Evolutionary conservation across 768 basidiomycete genomes (phyloP).

Genomic region (Boletellus sp.): DNA sequence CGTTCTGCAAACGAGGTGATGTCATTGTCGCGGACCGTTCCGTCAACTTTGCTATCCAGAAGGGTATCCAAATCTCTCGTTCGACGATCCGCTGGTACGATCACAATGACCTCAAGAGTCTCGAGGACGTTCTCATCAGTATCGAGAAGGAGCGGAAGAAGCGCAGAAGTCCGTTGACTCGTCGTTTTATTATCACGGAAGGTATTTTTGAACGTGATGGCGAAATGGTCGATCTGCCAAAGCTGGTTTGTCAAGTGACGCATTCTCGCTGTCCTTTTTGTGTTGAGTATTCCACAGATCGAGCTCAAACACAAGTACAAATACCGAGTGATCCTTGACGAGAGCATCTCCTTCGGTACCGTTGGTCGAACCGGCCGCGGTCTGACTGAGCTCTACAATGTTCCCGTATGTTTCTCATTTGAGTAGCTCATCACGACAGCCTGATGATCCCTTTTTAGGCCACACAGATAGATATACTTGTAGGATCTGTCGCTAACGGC

Average conservation of each 20-base stretch:
- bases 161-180: conserved; percentile 73
- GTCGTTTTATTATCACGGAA: conserved; percentile 94
- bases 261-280: not conserved
- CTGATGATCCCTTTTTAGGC: conserved; percentile 46
- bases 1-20: conserved; percentile 96
- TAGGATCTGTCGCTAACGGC: conserved; percentile 84
- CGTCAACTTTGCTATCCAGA: conserved; percentile 94
- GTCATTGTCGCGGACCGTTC: conserved; percentile 97
- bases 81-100: conserved; percentile 94
- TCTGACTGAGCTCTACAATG: conserved; percentile 90
- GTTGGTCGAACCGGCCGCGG: conserved; percentile 94
- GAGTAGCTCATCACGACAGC: not conserved
- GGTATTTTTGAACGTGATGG: conserved; percentile 97
- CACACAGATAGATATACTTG: conserved; percentile 88
- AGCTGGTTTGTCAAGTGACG: conserved; percentile 57
- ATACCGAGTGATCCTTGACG: conserved; percentile 92
- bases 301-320: conserved; percentile 96
- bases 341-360: conserved; percentile 88
- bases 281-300: conserved; percentile 48
- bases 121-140: conserved; percentile 81
- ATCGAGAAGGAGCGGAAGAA: conserved; percentile 89
- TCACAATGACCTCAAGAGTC: conserved; percentile 88
- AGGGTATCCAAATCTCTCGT: conserved; percentile 91
- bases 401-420: conserved; percentile 59
- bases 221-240: conserved; percentile 86